Percentiles rank a stretch among this genome's conserved stretches.
These are phyloP conservation scores for Fusarium oxysporum DNA, from an alignment of 2,329 filamentous ascomycete species.

Conservation along the genomic window DNA sequence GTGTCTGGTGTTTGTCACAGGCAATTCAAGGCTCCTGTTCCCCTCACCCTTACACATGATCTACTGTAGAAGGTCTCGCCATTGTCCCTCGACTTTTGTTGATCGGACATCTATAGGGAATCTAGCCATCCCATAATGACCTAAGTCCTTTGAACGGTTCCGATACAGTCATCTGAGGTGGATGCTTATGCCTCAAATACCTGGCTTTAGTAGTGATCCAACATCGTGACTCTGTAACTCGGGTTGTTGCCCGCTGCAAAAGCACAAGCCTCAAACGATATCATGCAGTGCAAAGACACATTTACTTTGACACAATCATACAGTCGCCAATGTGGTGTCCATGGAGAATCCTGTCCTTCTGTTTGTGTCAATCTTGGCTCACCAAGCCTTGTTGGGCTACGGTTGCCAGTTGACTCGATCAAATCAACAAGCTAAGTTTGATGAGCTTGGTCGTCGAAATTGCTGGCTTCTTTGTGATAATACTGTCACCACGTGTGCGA, in stretches of 20 bases:
- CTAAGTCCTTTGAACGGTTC: slow-evolving; percentile 28
- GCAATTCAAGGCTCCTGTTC: slow-evolving; percentile 11
- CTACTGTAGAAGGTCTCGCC: slow-evolving; percentile 38
- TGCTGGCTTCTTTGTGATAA: neutral
- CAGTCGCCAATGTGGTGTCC: neutral
- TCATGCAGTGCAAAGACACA: slow-evolving; percentile 4
- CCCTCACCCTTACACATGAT: slow-evolving; percentile 20
- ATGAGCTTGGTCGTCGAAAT: neutral
- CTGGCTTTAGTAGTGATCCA: neutral
- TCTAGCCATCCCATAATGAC: slow-evolving; percentile 34
- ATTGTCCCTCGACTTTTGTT: slow-evolving; percentile 38
- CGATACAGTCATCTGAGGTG: neutral
- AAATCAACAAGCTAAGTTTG: neutral
- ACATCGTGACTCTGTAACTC: neutral
- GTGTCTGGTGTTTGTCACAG: slow-evolving; percentile 5
- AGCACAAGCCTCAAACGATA: slow-evolving; percentile 6
- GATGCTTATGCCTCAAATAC: neutral
- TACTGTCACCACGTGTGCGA: neutral
- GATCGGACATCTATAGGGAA: slow-evolving; percentile 32
- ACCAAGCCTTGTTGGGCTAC: neutral
- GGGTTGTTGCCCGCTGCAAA: neutral
- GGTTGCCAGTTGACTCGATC: neutral
- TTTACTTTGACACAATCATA: neutral
- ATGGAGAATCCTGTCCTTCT: neutral
- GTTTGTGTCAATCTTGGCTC: neutral